These are phyloP conservation scores for Gryganskiella cystojenkinii DNA, from an alignment of 192 early-diverging fungal species.

Conservation along the genomic window DNA sequence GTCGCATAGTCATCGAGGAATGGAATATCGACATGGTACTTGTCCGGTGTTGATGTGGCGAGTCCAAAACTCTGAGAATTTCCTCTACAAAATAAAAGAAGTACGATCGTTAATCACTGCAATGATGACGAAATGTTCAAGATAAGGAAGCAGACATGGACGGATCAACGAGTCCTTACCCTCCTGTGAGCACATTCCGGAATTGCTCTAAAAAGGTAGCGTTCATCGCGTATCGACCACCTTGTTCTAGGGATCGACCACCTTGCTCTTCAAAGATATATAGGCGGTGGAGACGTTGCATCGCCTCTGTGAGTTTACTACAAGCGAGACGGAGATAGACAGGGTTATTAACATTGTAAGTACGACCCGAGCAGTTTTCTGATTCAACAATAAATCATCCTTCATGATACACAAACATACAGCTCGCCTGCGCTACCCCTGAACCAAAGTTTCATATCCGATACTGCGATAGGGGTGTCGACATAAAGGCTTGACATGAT, in stretches of 20 bases:
- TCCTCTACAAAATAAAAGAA: slow-evolving; percentile 64
- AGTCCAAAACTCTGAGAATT: slow-evolving; percentile 90
- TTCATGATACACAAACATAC: slow-evolving; percentile 31
- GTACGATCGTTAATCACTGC: neutral
- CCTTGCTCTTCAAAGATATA: slow-evolving; percentile 73
- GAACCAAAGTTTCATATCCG: slow-evolving; percentile 77
- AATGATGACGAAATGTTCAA: too few relatives aligned
- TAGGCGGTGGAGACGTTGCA: slow-evolving; percentile 77
- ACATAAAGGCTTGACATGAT: slow-evolving; percentile 90
- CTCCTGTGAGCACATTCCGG: slow-evolving; percentile 77
- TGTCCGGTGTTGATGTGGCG: slow-evolving; percentile 66
- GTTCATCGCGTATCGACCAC: slow-evolving; percentile 68
- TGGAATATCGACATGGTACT: slow-evolving; percentile 71
- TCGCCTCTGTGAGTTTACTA: slow-evolving; percentile 70
- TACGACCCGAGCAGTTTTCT: neutral
- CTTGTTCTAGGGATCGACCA: too few relatives aligned
- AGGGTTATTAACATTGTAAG: slow-evolving; percentile 1
- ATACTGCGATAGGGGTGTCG: slow-evolving; percentile 64
- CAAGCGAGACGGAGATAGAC: neutral
- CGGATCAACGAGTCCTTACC: slow-evolving; percentile 52
- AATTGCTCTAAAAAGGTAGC: slow-evolving; percentile 74
- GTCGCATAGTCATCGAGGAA: slow-evolving; percentile 85
- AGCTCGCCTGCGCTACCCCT: slow-evolving; percentile 34
- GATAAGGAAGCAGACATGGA: neutral
- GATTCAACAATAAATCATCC: slow-evolving; percentile 7